Conservation (phyloP, 306 rosid genomes). For the Rosa rugosa region DNA sequence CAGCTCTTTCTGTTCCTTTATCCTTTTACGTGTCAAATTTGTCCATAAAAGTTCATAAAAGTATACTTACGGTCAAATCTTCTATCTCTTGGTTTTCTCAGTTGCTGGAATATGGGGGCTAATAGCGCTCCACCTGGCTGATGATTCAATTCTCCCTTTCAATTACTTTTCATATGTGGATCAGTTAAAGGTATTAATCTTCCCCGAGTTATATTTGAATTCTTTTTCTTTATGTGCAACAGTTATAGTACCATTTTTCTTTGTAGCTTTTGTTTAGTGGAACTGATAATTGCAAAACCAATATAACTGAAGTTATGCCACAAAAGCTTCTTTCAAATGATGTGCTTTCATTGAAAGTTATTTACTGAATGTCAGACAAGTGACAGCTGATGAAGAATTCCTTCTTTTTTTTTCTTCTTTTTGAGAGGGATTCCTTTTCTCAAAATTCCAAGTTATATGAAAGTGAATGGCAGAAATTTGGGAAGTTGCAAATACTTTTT, state of each 20-base stretch:
- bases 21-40: neutral
- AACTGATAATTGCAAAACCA: neutral
- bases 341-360: neutral
- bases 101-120: slow-evolving; percentile 95
- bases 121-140: slow-evolving; percentile 81
- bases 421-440: neutral
- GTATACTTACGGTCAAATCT: neutral
- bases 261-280: neutral
- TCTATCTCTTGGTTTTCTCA: slow-evolving; percentile 29
- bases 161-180: slow-evolving; percentile 62
- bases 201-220: neutral
- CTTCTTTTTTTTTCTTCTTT: neutral
- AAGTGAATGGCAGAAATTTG: neutral
- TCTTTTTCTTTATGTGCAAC: neutral
- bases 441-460: neutral
- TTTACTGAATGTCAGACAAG: neutral
- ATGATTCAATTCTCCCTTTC: slow-evolving; percentile 75
- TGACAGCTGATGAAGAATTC: neutral
- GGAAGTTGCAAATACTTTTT: neutral
- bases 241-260: neutral
- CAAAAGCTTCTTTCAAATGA: neutral
- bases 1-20: slow-evolving; percentile 21
- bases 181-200: slow-evolving; percentile 64
- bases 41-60: neutral
- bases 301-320: neutral